Evolutionary conservation across 177 flowering plant genomes (phyloP).

Genomic region (Vitis hybrid): DNA sequence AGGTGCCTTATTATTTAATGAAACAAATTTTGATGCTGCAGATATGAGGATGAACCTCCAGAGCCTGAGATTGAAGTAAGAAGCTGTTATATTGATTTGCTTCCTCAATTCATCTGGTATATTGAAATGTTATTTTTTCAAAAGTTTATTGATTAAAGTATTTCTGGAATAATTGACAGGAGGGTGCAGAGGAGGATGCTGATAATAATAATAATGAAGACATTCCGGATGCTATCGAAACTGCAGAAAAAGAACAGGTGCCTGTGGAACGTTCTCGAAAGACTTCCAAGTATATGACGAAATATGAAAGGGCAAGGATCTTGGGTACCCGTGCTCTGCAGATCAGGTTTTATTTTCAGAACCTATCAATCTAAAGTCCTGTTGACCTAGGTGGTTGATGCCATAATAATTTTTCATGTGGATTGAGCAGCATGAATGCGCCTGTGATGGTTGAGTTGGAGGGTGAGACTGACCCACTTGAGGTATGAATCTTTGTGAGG

Average conservation of each 20-base stretch:
- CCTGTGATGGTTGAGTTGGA: slow-evolving; percentile 98
- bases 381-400: not conserved
- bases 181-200: slow-evolving; percentile 76
- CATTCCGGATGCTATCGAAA: slow-evolving; percentile 38
- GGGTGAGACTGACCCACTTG: slow-evolving; percentile 96
- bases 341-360: slow-evolving; percentile 56
- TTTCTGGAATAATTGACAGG: slow-evolving; percentile 37
- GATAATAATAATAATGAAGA: slow-evolving; percentile 62
- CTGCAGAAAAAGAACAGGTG: slow-evolving; percentile 58
- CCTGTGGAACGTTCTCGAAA: slow-evolving; percentile 54
- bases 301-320: slow-evolving; percentile 91
- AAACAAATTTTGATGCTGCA: slow-evolving; percentile 17
- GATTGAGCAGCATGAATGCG: slow-evolving; percentile 82
- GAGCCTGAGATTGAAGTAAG: slow-evolving; percentile 85
- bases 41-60: slow-evolving; percentile 85
- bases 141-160: not conserved
- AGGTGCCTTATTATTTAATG: not conserved
- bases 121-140: not conserved
- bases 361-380: not conserved
- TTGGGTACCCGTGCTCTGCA: slow-evolving; percentile 95
- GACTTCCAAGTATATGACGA: slow-evolving; percentile 90
- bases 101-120: not conserved
- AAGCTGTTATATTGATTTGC: slow-evolving; percentile 1
- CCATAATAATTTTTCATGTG: slow-evolving; percentile 3
- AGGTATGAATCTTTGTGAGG: slow-evolving; percentile 43